Evolutionary conservation across 345 rosid genomes (phyloP).

Genomic region (Durio zibethinus): DNA sequence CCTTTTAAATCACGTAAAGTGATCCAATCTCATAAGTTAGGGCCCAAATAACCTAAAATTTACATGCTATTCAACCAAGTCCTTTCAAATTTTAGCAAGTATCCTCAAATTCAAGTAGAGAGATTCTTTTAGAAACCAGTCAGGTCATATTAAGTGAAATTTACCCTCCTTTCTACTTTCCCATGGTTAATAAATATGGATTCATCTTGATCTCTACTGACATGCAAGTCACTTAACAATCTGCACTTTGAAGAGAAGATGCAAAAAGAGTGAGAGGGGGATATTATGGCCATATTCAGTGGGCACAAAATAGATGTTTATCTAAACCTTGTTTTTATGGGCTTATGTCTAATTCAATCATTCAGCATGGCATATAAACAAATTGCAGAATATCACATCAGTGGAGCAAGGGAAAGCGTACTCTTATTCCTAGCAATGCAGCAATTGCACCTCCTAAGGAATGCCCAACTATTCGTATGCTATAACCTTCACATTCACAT

Average conservation of each 20-base stretch:
- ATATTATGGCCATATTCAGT: neutral
- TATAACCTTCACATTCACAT: conserved; percentile 89
- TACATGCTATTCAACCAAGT: neutral
- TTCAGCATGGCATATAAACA: neutral
- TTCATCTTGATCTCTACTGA: neutral
- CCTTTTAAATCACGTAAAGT: neutral
- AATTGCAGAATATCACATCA: conserved; percentile 9
- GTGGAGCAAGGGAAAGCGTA: conserved; percentile 33
- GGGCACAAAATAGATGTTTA: neutral
- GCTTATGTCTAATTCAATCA: neutral
- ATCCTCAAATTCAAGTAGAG: neutral
- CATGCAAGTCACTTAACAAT: neutral
- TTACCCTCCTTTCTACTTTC: neutral
- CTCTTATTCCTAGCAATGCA: conserved; percentile 76
- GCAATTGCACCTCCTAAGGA: conserved; percentile 95
- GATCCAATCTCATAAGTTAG: neutral
- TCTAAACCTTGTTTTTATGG: neutral
- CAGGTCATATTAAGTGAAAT: neutral
- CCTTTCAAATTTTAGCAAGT: neutral
- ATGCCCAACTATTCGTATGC: conserved; percentile 71
- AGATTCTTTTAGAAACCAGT: neutral
- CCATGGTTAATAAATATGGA: neutral
- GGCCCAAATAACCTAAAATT: neutral
- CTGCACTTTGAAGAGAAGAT: neutral
- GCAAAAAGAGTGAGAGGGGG: neutral